Conservation (phyloP, 176 grass and related monocot genomes). For the Neostapfia colusana region DNA sequence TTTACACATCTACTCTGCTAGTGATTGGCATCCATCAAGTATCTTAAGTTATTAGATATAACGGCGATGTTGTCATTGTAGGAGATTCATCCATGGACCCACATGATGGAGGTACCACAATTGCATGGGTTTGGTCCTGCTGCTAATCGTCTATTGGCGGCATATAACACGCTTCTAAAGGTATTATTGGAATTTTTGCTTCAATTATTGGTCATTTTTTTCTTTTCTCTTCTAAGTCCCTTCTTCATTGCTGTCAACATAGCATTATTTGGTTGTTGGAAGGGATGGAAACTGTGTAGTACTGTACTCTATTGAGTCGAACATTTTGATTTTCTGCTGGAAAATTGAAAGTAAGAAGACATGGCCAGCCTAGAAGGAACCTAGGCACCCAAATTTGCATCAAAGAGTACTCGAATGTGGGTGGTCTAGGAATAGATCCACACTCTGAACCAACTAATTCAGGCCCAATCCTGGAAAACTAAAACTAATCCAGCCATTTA, state of each 20-base stretch:
- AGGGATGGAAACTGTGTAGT: constrained; percentile 1
- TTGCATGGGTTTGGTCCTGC: constrained; percentile 97
- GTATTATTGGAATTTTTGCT: constrained; percentile 34
- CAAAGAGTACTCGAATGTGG: background rate
- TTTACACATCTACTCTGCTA: background rate
- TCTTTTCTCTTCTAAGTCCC: constrained; percentile 4
- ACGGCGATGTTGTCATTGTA: constrained; percentile 31
- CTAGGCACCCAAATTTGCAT: background rate
- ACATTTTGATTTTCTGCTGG: background rate
- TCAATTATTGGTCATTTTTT: background rate
- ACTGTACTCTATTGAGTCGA: background rate
- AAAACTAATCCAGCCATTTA: background rate
- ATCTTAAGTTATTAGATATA: constrained; percentile 14
- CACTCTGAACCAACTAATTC: background rate
- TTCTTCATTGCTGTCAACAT: background rate
- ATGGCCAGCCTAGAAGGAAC: background rate
- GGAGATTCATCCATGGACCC: constrained; percentile 99
- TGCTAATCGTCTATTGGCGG: constrained; percentile 89
- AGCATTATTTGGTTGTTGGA: background rate
- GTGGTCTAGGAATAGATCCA: background rate
- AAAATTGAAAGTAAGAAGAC: background rate
- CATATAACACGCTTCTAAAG: constrained; percentile 95
- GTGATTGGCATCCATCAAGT: background rate
- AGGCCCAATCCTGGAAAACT: background rate
- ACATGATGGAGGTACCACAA: constrained; percentile 99